A percentile compares a stretch with the other conserved stretches of the same genome.
Evolutionary conservation across 495 filamentous ascomycete species (phyloP).

Genomic region (Penicillium crystallinum): DNA sequence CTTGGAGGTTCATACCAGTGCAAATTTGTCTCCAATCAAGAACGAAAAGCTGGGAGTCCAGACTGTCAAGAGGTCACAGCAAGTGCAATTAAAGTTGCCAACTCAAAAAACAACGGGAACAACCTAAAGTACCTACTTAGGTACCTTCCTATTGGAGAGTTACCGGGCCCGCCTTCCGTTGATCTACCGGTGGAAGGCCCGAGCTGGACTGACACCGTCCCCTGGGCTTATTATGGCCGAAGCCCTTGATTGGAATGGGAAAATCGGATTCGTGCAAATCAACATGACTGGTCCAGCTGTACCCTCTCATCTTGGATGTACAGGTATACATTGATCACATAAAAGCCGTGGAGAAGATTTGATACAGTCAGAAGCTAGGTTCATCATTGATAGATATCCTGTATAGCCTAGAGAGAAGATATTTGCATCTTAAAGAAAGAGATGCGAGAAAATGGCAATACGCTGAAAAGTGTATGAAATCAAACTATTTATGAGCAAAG

Average conservation of each 20-base stretch:
- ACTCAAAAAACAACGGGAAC: not conserved
- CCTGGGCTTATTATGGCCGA: too few species aligned
- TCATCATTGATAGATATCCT: not conserved
- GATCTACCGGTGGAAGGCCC: not conserved
- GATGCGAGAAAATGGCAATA: not conserved
- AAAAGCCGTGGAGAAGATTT: not conserved
- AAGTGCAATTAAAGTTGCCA: not conserved
- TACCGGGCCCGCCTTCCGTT: not conserved
- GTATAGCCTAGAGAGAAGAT: not conserved
- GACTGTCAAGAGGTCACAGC: too few species aligned
- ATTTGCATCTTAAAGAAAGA: not conserved
- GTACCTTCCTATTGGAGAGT: not conserved
- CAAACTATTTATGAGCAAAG: not conserved
- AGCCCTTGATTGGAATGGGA: not conserved
- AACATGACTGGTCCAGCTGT: too few species aligned
- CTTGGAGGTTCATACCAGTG: too few species aligned
- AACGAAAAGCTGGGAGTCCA: too few species aligned
- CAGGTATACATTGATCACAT: not conserved
- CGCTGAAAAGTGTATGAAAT: not conserved
- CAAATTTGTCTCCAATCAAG: too few species aligned
- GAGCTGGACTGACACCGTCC: not conserved
- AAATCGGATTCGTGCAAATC: not conserved
- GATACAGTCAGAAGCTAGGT: not conserved
- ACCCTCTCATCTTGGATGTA: not conserved
- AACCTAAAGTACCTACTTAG: not conserved